These are phyloP conservation scores for Erucastrum elatum DNA, from an alignment of 345 rosid genomes.

Conservation along the genomic window DNA sequence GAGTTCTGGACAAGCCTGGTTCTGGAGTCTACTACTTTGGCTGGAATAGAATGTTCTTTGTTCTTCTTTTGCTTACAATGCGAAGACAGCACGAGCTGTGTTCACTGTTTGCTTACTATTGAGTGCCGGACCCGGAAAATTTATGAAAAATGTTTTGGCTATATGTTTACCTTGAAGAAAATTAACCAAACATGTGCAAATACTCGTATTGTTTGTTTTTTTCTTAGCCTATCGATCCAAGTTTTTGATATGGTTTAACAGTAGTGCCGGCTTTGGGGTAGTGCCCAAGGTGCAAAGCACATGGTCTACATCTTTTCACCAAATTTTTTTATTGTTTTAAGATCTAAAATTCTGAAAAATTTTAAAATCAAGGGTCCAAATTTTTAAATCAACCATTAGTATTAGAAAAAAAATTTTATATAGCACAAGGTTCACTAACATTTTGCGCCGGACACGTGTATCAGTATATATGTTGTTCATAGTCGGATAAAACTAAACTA, in stretches of 20 bases:
- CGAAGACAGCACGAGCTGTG: conserved; percentile 15
- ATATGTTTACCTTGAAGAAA: not conserved
- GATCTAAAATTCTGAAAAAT: too few relatives aligned
- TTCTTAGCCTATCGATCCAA: too few relatives aligned
- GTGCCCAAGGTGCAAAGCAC: too few relatives aligned
- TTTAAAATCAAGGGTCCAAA: too few relatives aligned
- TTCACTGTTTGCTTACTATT: conserved; percentile 17
- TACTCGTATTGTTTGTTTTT: not conserved
- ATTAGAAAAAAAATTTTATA: too few relatives aligned
- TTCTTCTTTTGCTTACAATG: conserved; percentile 15
- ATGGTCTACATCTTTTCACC: too few relatives aligned
- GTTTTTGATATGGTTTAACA: too few relatives aligned
- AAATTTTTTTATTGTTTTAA: too few relatives aligned
- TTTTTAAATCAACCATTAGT: too few relatives aligned
- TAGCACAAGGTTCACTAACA: too few relatives aligned
- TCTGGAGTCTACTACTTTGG: conserved; percentile 21
- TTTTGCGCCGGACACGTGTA: not conserved
- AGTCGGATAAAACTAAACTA: not conserved
- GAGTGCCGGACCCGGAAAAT: not conserved
- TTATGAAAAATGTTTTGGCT: not conserved
- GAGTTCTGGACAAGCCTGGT: too few relatives aligned
- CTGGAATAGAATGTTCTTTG: conserved; percentile 38
- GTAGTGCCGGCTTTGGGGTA: not conserved
- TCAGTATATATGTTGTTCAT: not conserved
- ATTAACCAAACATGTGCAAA: not conserved